Base-by-base conservation (phyloP, 805 yeast genomes). In the Teunomyces aglyptinius region DNA sequence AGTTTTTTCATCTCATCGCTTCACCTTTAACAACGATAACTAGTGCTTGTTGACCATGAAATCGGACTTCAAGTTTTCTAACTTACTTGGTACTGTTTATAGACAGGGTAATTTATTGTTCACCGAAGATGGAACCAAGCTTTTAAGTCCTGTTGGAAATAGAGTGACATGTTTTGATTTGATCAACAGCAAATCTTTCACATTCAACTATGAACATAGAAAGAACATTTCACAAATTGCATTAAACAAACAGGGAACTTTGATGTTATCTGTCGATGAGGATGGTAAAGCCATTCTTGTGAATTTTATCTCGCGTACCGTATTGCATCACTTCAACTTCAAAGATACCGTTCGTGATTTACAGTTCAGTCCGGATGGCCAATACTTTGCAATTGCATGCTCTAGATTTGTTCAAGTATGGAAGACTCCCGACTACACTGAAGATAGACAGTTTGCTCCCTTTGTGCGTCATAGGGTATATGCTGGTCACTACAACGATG, bases 371-470 rank as follows among this genome's bases (percentile, higher is more conserved):
- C 94, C 96, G 2, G 90, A 89, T 65, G 97, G 98, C 2, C 76
- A 75, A 38, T 80, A 81, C 57, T 91, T 94, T 68, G 97, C 97
- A 5, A 77, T 89, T 22, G 96, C 96, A 3, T 73, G 83, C 29
- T 89, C 89, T 5, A 72, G 96, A 54, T 85, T 86, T 45, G 71
- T 92, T 13, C 97, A 94, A 64, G 84, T 94, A 6, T 94, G 99
- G 99, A 84, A 82, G 59, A 89, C 97, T 1, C 97, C 97, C 0
- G 83, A 80, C 40, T 71, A 75, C 19, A 70, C 81, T 6, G 94
- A 88, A 56, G 97, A 89, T 59, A 77, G 96, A 50, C 96, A 90
- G 63, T 94, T 94, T 75, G 94, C 97, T 0, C 99, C 99, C 12
- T 94, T 94, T 67, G 87, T 92, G 33, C 85, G 96, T 52, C 89